These are phyloP conservation scores for Fusarium dimerum DNA, from an alignment of 2,329 filamentous ascomycete species.

Conservation along the genomic window DNA sequence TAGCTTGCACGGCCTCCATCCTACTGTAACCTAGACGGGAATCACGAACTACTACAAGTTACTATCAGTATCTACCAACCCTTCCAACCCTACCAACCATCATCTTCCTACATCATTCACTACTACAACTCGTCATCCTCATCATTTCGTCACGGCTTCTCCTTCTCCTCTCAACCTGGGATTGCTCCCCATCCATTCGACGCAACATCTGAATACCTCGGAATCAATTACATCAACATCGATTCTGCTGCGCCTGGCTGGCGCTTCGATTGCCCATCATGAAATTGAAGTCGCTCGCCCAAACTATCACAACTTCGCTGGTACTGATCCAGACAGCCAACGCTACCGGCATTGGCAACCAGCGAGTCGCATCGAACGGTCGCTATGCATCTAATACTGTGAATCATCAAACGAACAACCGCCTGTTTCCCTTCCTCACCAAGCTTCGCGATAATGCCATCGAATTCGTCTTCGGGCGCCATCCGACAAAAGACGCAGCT, in stretches of 20 bases:
- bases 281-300: conserved; percentile 26
- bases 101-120: no score
- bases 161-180: neutral
- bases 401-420: conserved; percentile 17
- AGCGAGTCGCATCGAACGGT: conserved; percentile 20
- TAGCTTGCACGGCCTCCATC: no score
- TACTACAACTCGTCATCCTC: no score
- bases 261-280: conserved; percentile 11
- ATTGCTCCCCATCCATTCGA: neutral
- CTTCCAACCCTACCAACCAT: no score
- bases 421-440: conserved; percentile 49
- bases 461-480: conserved; percentile 51
- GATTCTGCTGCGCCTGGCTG: conserved; percentile 4
- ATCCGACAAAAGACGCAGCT: conserved; percentile 34
- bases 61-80: no score
- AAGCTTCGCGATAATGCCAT: conserved; percentile 53
- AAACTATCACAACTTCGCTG: conserved; percentile 22
- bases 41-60: no score
- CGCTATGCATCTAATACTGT: neutral
- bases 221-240: conserved; percentile 2
- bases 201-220: neutral
- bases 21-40: no score
- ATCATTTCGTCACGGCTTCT: neutral
- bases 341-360: conserved; percentile 33
- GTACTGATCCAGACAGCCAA: conserved; percentile 29